These are phyloP conservation scores for Trichophyton schoenleinii DNA, from an alignment of 2,329 filamentous ascomycete genomes.

Conservation along the genomic window DNA sequence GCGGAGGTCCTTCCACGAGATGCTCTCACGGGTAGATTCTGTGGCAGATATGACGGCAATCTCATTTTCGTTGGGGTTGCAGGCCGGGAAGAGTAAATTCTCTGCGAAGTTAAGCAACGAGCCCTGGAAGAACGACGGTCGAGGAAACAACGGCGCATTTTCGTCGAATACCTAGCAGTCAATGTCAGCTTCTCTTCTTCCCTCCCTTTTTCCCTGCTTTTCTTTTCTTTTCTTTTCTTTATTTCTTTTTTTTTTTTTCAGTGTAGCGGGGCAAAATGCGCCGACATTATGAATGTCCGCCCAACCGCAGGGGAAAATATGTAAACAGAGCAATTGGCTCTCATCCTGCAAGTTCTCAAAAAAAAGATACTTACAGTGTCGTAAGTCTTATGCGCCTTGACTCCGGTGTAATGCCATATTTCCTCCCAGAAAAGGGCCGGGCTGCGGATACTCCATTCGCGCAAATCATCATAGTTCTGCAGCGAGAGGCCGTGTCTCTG, in stretches of 20 bases:
- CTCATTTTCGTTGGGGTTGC: constrained; percentile 43
- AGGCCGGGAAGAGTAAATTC: constrained; percentile 72
- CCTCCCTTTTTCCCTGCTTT: neutral
- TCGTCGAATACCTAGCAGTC: constrained; percentile 51
- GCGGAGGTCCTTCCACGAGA: constrained; percentile 69
- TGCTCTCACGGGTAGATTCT: constrained; percentile 52
- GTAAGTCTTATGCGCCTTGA: constrained; percentile 54
- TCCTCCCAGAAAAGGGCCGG: constrained; percentile 71
- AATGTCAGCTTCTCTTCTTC: neutral
- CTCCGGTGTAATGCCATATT: constrained; percentile 69
- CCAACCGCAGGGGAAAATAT: neutral
- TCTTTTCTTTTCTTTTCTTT: neutral
- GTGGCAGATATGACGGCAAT: constrained; percentile 69
- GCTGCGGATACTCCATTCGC: constrained; percentile 72
- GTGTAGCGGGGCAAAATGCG: neutral
- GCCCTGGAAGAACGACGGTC: constrained; percentile 71
- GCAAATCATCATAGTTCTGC: constrained; percentile 58
- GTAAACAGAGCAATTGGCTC: neutral
- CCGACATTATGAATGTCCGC: neutral
- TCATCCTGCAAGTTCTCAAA: neutral
- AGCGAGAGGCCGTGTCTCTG: constrained; percentile 52
- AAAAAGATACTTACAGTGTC: constrained; percentile 21
- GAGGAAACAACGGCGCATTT: constrained; percentile 64
- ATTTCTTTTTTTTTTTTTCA: neutral
- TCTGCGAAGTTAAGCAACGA: constrained; percentile 83